phyloP scores from a whole-genome alignment of 2,329 filamentous ascomycete genomes.

The Claviceps africana region DNA sequence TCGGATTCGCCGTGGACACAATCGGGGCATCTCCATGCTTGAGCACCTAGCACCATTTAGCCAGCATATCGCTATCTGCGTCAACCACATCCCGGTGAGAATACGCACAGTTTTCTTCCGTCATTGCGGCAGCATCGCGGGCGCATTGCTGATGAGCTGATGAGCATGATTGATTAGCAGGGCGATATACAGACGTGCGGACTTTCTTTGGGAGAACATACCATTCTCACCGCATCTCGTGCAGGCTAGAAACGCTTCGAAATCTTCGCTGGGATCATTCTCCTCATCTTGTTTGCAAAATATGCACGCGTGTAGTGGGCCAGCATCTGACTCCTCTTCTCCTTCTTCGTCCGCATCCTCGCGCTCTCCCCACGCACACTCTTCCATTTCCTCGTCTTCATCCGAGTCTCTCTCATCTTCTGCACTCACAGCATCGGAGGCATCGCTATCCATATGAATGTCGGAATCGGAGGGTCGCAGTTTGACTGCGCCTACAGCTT shows the following conservation, averaged over 20 bases:
- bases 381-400: slow-evolving; percentile 32
- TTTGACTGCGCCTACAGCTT: slow-evolving; percentile 44
- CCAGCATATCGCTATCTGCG: slow-evolving; percentile 8
- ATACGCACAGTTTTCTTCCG: slow-evolving; percentile 18
- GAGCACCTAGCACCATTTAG: slow-evolving; percentile 23
- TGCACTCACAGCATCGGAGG: slow-evolving; percentile 31
- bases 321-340: slow-evolving; percentile 8
- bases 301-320: slow-evolving; percentile 35
- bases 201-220: slow-evolving; percentile 35
- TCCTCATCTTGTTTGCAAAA: slow-evolving; percentile 78
- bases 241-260: slow-evolving; percentile 66
- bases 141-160: slow-evolving; percentile 85
- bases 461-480: slow-evolving; percentile 35
- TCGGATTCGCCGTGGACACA: slow-evolving; percentile 24
- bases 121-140: slow-evolving; percentile 41
- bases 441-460: slow-evolving; percentile 34
- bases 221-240: slow-evolving; percentile 67
- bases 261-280: slow-evolving; percentile 67
- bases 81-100: too few relatives aligned
- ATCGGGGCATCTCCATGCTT: slow-evolving; percentile 38
- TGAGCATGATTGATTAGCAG: slow-evolving; percentile 26
- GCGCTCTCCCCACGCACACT: slow-evolving; percentile 8
- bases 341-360: slow-evolving; percentile 5
- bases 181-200: slow-evolving; percentile 5
- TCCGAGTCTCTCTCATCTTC: slow-evolving; percentile 40